phyloP scores from a whole-genome alignment of 1,284 basidiomycete genomes.

The Dichomitus squalens region DNA sequence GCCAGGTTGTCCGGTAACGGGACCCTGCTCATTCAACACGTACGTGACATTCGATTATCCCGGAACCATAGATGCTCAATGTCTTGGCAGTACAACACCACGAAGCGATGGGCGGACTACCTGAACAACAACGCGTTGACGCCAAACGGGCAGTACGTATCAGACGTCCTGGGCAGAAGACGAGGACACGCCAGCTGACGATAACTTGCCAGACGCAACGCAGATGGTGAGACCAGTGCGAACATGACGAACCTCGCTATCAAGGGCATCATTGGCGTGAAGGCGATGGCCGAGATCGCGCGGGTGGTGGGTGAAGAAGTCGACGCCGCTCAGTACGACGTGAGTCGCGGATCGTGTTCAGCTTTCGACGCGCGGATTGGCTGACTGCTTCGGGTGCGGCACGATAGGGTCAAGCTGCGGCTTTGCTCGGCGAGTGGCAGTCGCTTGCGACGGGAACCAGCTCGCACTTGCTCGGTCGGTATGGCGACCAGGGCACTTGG shows the following conservation, averaged over 20 bases:
- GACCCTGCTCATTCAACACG: slow-evolving; percentile 53
- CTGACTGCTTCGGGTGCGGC: background rate
- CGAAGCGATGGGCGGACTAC: slow-evolving; percentile 72
- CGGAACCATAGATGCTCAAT: background rate
- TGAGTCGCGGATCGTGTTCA: slow-evolving; percentile 26
- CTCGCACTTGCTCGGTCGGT: slow-evolving; percentile 41
- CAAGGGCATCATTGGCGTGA: slow-evolving; percentile 71
- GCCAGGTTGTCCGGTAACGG: slow-evolving; percentile 59
- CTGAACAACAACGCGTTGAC: slow-evolving; percentile 62
- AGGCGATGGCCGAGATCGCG: slow-evolving; percentile 63
- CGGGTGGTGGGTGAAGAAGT: slow-evolving; percentile 48
- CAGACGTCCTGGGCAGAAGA: background rate
- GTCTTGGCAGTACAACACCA: slow-evolving; percentile 45
- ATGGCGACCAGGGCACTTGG: slow-evolving; percentile 53
- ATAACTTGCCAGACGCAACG: slow-evolving; percentile 49
- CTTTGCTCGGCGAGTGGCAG: slow-evolving; percentile 27
- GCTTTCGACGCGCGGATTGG: no score
- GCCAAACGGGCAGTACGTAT: slow-evolving; percentile 48
- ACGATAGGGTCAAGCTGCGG: slow-evolving; percentile 21
- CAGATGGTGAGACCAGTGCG: slow-evolving; percentile 44
- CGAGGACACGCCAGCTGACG: background rate
- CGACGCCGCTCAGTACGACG: slow-evolving; percentile 51
- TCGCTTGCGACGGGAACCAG: slow-evolving; percentile 38
- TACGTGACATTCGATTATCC: slow-evolving; percentile 28
- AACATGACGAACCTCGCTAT: slow-evolving; percentile 80